Conservation (phyloP, 108 stramenopile species). For the Mediolabrus comicus region DNA sequence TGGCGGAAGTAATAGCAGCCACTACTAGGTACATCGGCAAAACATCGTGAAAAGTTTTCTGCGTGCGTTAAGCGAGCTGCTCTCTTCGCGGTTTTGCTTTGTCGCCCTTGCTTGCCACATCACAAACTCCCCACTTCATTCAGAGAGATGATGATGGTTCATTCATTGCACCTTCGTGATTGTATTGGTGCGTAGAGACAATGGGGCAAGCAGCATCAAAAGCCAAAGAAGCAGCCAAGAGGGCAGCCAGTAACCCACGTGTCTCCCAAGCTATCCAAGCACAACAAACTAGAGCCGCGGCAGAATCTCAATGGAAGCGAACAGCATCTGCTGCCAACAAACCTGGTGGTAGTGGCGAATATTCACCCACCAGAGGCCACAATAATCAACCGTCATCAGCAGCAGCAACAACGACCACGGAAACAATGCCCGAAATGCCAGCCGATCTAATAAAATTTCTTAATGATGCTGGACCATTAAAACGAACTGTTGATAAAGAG, state of each 20-base stretch:
- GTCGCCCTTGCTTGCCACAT: too few species aligned
- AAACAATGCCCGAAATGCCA: slow-evolving; percentile 11
- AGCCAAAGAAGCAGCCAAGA: not conserved
- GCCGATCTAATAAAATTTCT: slow-evolving; percentile 49
- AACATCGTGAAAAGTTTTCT: too few species aligned
- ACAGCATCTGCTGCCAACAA: not conserved
- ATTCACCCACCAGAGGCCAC: not conserved
- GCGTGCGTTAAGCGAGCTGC: too few species aligned
- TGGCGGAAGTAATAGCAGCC: too few species aligned
- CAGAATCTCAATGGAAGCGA: not conserved
- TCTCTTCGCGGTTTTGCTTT: too few species aligned
- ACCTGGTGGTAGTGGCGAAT: not conserved
- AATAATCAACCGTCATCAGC: not conserved
- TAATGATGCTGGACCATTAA: slow-evolving; percentile 46
- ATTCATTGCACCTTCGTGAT: too few species aligned
- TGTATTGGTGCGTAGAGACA: too few species aligned
- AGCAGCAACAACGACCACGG: not conserved
- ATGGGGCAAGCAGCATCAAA: not conserved
- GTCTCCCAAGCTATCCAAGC: not conserved
- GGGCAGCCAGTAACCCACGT: not conserved
- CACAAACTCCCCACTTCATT: too few species aligned
- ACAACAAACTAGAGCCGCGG: not conserved
- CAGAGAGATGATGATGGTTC: too few species aligned
- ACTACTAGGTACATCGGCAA: too few species aligned
- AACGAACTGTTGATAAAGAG: slow-evolving; percentile 43